These are phyloP conservation scores for Candida cerambycidarum DNA, from an alignment of 805 yeast genomes.

Conservation along the genomic window DNA sequence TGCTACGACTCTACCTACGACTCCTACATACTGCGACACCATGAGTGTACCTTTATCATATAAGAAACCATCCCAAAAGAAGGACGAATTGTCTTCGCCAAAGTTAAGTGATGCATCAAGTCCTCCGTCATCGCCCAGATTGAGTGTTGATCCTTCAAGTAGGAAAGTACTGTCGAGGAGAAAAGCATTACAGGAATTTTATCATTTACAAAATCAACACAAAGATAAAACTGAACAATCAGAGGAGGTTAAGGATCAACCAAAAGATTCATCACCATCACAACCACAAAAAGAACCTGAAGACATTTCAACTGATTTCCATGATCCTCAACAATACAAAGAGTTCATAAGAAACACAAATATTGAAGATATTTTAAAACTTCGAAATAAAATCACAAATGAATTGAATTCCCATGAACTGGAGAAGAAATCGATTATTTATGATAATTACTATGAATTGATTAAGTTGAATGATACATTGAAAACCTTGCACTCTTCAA, in stretches of 20 bases:
- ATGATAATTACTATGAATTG: slow-evolving; percentile 73
- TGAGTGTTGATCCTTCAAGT: slow-evolving; percentile 10
- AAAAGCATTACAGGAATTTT: slow-evolving; percentile 43
- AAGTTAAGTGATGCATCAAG: background rate
- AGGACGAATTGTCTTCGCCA: background rate
- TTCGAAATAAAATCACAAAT: slow-evolving; percentile 38
- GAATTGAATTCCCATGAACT: slow-evolving; percentile 53
- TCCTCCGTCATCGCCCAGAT: slow-evolving; percentile 3
- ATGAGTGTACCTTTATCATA: slow-evolving; percentile 26
- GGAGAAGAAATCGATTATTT: slow-evolving; percentile 67
- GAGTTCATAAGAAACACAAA: slow-evolving; percentile 23
- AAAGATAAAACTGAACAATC: slow-evolving; percentile 15
- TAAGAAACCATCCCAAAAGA: slow-evolving; percentile 21
- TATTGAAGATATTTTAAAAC: slow-evolving; percentile 30
- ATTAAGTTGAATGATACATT: slow-evolving; percentile 65
- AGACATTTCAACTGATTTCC: slow-evolving; percentile 11
- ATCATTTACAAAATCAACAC: slow-evolving; percentile 26
- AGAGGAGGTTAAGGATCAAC: background rate
- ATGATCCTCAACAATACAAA: slow-evolving; percentile 20
- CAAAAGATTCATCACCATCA: no score
- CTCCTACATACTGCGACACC: no score
- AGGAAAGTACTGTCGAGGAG: slow-evolving; percentile 41
- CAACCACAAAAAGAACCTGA: background rate
- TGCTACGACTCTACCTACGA: no score
- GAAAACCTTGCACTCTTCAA: slow-evolving; percentile 19